Evolutionary conservation across 2,329 filamentous ascomycete genomes (phyloP), one percentile per base, ranked within the genome.

Genomic region (Fusarium vanettenii): DNA sequence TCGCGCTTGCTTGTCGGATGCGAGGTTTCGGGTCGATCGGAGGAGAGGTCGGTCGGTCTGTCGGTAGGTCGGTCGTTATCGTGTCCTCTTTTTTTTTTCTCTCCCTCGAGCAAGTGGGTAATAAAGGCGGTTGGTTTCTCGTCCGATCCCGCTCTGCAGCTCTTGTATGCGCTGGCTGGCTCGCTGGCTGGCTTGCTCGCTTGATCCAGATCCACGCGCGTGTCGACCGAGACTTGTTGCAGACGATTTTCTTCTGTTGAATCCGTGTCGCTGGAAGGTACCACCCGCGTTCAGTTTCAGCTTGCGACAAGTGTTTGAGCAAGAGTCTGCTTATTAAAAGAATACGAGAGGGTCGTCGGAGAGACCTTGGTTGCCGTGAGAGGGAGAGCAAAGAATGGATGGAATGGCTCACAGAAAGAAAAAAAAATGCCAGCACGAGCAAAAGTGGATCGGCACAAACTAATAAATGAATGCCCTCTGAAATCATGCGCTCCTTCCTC

Each of bases 391-490:
- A 69, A 60, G 59, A 67, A 75, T 57, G 56, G 63, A 70, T 27
- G 25, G 56, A 60, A 70, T 27, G 25, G 48, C 18, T 69, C 52
- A 57, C 41, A 37, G 55, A 64, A 39, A n/a, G n/a, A 60, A 63
- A 39, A 61, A 70, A 75, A 71, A 57, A 70, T 64, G 62, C 66
- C 72, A 75, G 52, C 63, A 71, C 45, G 60, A 63, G 45, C 52
- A 71, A 75, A 73, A 75, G 73, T 75, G 73, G 73, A 66, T 33
- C 71, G n/a, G 52, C 63, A 61, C 61, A 64, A 48, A 64, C 55
- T 35, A 66, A 43, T 33, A 50, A 66, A 60, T 45, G 22, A 57
- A 57, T 33, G 29, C 20, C 55, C 31, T 57, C 20, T 14, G 31
- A 6, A 35, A 33, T 37, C 33, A 57, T 57, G 35, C 57, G 57